These are phyloP conservation scores for Somion occarium DNA, from an alignment of 1,284 basidiomycete genomes.

Conservation along the genomic window DNA sequence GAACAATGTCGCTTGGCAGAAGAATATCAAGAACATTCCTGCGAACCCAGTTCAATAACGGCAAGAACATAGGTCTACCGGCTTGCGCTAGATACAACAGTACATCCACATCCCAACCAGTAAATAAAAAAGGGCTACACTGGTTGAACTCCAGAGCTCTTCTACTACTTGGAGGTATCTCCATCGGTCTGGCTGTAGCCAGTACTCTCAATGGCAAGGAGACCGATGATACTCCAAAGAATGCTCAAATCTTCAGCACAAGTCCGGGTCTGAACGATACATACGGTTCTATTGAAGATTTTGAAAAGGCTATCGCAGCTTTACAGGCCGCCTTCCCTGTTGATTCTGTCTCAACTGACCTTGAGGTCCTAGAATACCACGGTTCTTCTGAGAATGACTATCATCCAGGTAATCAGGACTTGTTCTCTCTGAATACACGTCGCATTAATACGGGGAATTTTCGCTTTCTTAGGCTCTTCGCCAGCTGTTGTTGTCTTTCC, in stretches of 20 bases:
- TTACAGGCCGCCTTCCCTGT: constrained; percentile 35
- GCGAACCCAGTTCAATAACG: too few species aligned
- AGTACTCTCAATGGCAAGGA: too few species aligned
- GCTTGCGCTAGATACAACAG: too few species aligned
- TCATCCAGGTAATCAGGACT: constrained; percentile 40
- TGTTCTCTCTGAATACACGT: constrained; percentile 12
- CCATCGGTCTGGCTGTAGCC: too few species aligned
- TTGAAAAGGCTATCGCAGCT: constrained; percentile 45
- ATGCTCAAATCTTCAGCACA: not conserved
- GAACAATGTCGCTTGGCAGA: too few species aligned
- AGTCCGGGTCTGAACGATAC: constrained; percentile 17
- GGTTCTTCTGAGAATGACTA: constrained; percentile 57
- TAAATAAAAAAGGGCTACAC: too few species aligned
- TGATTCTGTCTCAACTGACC: constrained; percentile 47
- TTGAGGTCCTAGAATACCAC: constrained; percentile 48
- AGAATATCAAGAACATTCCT: too few species aligned
- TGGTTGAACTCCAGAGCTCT: too few species aligned
- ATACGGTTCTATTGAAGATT: constrained; percentile 49
- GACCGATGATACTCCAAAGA: too few species aligned
- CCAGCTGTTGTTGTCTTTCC: constrained; percentile 62
- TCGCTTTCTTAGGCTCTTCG: constrained; percentile 49
- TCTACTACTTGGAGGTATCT: too few species aligned
- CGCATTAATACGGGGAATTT: not conserved
- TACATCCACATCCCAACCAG: too few species aligned
- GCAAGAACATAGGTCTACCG: too few species aligned